phyloP scores from a whole-genome alignment of 75 land plant species.

The Pinus albicaulis region DNA sequence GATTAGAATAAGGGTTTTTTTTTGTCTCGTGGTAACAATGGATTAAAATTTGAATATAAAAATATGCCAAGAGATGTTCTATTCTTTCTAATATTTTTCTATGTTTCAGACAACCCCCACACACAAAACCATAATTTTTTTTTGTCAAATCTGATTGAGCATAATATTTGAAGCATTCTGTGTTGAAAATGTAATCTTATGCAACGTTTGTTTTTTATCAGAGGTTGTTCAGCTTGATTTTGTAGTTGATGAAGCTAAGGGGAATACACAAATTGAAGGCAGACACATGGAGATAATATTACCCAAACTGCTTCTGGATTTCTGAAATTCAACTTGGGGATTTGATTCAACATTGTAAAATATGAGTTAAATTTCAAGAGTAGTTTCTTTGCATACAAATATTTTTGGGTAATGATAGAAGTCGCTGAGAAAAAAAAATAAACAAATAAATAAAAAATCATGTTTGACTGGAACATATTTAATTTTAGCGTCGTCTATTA shows the following conservation, averaged over 20 bases:
- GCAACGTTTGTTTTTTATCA: conserved; percentile 17
- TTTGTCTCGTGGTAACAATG: not conserved
- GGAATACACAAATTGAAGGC: conserved; percentile 52
- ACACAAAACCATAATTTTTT: not conserved
- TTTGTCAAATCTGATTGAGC: not conserved
- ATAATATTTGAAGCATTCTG: conserved; percentile 1
- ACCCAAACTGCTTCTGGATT: conserved; percentile 87
- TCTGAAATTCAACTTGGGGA: conserved; percentile 19
- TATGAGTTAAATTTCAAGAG: too few relatives aligned
- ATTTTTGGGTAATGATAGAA: too few relatives aligned
- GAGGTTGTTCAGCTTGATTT: conserved; percentile 83
- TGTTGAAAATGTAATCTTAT: not conserved
- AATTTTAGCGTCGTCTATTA: too few relatives aligned
- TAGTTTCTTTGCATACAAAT: too few relatives aligned
- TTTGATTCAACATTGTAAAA: too few relatives aligned
- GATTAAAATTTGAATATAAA: too few relatives aligned
- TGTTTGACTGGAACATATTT: too few relatives aligned
- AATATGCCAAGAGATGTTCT: not conserved
- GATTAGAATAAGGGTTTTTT: not conserved
- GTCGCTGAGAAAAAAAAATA: too few relatives aligned
- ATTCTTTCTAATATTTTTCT: not conserved
- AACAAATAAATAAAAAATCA: too few relatives aligned
- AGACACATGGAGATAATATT: conserved; percentile 88
- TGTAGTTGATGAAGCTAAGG: conserved; percentile 87
- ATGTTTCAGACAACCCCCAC: not conserved